phyloP scores from a whole-genome alignment of 164 flowering plant species.

The Cinnamomum micranthum region DNA sequence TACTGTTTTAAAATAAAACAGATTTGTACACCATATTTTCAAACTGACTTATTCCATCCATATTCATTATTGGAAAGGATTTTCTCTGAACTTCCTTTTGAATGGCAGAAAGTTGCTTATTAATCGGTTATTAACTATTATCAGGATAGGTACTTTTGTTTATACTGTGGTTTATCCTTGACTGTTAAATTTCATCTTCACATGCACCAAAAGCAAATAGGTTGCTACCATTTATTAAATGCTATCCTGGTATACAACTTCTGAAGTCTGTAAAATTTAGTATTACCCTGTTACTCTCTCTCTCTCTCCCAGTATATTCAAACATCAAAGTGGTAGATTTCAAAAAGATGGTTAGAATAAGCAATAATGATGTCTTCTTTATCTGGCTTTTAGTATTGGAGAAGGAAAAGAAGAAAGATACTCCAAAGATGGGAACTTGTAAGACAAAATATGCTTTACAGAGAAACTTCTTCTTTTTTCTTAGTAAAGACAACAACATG shows the following conservation, averaged over 20 bases:
- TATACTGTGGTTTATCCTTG: no score
- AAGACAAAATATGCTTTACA: slow-evolving; percentile 33
- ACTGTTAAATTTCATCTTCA: no score
- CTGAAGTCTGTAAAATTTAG: neutral
- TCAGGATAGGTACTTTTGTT: no score
- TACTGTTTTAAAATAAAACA: no score
- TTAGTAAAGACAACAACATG: slow-evolving; percentile 23
- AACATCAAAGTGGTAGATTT: slow-evolving; percentile 10
- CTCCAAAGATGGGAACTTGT: slow-evolving; percentile 10
- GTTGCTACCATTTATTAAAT: neutral
- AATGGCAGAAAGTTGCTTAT: no score
- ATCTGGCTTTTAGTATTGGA: slow-evolving; percentile 2
- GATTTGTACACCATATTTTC: no score
- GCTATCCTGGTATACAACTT: neutral
- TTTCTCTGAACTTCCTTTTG: no score
- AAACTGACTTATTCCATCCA: no score
- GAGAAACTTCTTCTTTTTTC: slow-evolving; percentile 15
- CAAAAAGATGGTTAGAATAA: slow-evolving; percentile 7
- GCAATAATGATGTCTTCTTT: slow-evolving; percentile 8
- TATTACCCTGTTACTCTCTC: neutral
- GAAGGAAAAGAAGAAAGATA: slow-evolving; percentile 17
- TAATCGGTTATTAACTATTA: no score
- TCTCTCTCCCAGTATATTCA: slow-evolving; percentile 15
- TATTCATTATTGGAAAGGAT: no score
- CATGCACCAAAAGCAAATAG: neutral